Percentiles rank a stretch among this genome's conserved stretches.
Evolutionary conservation across 257 asterid genomes (phyloP).

Genomic region (Solanum tarijense): DNA sequence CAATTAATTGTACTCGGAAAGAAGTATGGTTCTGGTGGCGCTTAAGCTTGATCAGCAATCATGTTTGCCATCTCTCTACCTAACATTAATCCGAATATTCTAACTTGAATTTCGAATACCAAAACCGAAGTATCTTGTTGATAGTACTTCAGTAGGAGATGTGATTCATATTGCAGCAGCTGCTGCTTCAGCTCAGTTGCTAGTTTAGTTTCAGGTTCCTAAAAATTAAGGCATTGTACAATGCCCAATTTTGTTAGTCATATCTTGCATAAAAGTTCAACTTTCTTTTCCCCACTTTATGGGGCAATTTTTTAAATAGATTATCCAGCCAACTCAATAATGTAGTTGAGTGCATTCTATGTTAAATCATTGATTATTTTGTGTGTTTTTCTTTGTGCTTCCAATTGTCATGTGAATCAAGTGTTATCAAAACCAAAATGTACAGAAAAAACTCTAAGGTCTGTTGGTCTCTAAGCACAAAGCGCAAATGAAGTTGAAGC

Average conservation of each 20-base stretch:
- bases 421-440: neutral
- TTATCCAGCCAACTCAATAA: neutral
- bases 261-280: neutral
- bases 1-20: constrained; percentile 25
- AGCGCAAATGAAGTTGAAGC: too few relatives aligned
- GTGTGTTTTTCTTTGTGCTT: neutral
- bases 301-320: neutral
- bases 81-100: neutral
- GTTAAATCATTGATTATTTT: neutral
- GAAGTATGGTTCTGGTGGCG: constrained; percentile 37
- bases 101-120: neutral
- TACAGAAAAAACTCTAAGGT: too few relatives aligned
- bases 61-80: neutral
- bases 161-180: neutral
- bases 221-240: neutral
- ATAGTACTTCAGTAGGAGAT: neutral
- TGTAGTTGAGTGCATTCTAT: neutral
- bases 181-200: constrained; percentile 1
- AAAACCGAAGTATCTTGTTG: neutral
- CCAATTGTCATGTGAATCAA: neutral
- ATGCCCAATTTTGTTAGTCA: neutral
- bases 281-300: neutral
- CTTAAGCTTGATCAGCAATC: neutral
- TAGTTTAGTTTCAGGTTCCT: neutral
- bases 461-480: too few relatives aligned